A percentile compares a stretch with the other conserved stretches of the same genome.
Conservation (phyloP, 805 yeast genomes). For the Candida lessepsii region DNA sequence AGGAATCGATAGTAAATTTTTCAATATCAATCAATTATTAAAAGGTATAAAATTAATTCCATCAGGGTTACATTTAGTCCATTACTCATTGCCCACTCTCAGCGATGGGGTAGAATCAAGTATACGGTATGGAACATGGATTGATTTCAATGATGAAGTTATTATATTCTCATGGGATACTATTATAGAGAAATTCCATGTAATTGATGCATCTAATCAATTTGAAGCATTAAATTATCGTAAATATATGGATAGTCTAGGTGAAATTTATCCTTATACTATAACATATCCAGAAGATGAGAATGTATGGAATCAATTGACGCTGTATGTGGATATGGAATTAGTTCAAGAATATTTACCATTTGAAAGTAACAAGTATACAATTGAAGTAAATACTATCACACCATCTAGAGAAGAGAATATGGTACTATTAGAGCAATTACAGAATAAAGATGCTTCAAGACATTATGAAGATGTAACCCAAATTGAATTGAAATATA, state of each 20-base stretch:
- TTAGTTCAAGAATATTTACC: conserved; percentile 22
- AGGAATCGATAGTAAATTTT: conserved; percentile 53
- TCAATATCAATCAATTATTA: conserved; percentile 37
- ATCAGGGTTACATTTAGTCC: conserved; percentile 54
- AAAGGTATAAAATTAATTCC: conserved; percentile 54
- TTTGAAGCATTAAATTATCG: conserved; percentile 29
- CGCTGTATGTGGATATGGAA: conserved; percentile 20
- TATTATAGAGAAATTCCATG: conserved; percentile 15
- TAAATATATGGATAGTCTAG: conserved; percentile 24
- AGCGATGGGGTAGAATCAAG: conserved; percentile 8
- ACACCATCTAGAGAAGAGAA: conserved; percentile 53
- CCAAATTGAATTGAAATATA: conserved; percentile 39
- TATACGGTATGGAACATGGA: conserved; percentile 42
- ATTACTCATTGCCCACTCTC: conserved; percentile 37
- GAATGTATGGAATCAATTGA: conserved; percentile 14
- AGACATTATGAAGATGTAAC: conserved; percentile 24
- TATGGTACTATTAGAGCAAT: conserved; percentile 35
- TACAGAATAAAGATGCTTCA: conserved; percentile 19
- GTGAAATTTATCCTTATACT: conserved; percentile 31
- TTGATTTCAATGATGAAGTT: conserved; percentile 29
- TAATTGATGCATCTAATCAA: conserved; percentile 16
- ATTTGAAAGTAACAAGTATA: conserved; percentile 1
- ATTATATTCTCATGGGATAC: conserved; percentile 39
- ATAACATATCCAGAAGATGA: conserved; percentile 35
- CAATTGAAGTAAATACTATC: conserved; percentile 39